phyloP scores from a whole-genome alignment of 345 rosid genomes.

The Aquilaria sinensis region DNA sequence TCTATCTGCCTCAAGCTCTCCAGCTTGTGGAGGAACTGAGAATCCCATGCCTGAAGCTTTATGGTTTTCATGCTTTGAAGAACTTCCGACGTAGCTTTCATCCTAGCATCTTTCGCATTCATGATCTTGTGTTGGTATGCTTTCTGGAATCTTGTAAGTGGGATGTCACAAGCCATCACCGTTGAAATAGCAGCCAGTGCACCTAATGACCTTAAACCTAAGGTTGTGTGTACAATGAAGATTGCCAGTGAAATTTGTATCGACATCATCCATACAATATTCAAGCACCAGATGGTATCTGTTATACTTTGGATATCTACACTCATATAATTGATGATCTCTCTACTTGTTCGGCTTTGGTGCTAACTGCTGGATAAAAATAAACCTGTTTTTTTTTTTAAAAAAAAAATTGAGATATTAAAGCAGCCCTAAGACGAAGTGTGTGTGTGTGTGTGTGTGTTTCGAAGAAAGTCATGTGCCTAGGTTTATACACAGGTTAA shows the following conservation, averaged over 20 bases:
- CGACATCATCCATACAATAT: constrained; percentile 74
- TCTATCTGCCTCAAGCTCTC: constrained; percentile 53
- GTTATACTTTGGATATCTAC: constrained; percentile 79
- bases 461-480: too few relatives aligned
- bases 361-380: constrained; percentile 63
- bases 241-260: constrained; percentile 73
- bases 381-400: constrained; percentile 49
- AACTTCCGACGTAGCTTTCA: constrained; percentile 82
- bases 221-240: constrained; percentile 47
- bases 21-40: constrained; percentile 54
- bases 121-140: constrained; percentile 71
- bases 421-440: constrained; percentile 64
- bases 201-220: constrained; percentile 69
- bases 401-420: constrained; percentile 50
- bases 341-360: constrained; percentile 77
- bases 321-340: constrained; percentile 90
- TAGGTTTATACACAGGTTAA: too few relatives aligned
- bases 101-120: constrained; percentile 78
- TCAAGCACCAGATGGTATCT: constrained; percentile 68
- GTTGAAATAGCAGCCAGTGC: constrained; percentile 62
- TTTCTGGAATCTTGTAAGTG: constrained; percentile 63
- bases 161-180: constrained; percentile 82
- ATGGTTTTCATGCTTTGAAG: constrained; percentile 79
- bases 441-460: too few relatives aligned
- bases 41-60: constrained; percentile 93